Conservation (phyloP, 305 asterid genomes). For the Fraxinus platypoda region DNA sequence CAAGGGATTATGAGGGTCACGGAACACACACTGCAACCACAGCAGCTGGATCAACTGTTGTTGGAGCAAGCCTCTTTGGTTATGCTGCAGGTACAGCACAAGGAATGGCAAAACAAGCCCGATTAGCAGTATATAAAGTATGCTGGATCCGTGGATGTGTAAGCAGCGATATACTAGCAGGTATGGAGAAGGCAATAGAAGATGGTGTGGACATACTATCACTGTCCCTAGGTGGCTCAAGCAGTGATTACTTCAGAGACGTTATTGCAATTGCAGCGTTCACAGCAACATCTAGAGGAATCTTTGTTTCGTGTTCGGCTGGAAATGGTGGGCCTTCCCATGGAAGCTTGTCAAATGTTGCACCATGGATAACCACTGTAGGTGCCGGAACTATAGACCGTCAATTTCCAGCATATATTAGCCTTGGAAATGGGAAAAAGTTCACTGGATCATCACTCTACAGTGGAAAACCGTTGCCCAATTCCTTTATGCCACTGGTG, state of each 20-base stretch:
- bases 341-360: slow-evolving; percentile 59
- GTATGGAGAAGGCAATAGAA: slow-evolving; percentile 62
- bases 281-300: slow-evolving; percentile 63
- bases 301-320: slow-evolving; percentile 77
- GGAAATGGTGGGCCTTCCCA: slow-evolving; percentile 74
- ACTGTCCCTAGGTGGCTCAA: slow-evolving; percentile 58
- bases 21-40: slow-evolving; percentile 88
- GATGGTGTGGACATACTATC: slow-evolving; percentile 72
- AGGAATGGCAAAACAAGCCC: slow-evolving; percentile 75
- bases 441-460: slow-evolving; percentile 54
- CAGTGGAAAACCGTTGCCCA: slow-evolving; percentile 43
- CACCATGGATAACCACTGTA: slow-evolving; percentile 87
- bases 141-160: slow-evolving; percentile 76
- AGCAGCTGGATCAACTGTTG: slow-evolving; percentile 66
- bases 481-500: slow-evolving; percentile 41
- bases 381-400: slow-evolving; percentile 95
- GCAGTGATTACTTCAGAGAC: slow-evolving; percentile 53
- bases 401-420: slow-evolving; percentile 63
- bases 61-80: slow-evolving; percentile 73
- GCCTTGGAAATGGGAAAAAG: slow-evolving; percentile 57
- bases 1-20: slow-evolving; percentile 81
- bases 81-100: slow-evolving; percentile 76
- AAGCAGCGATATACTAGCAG: slow-evolving; percentile 70
- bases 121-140: slow-evolving; percentile 74
- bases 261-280: slow-evolving; percentile 68